A percentile compares a stretch with the other conserved stretches of the same genome.
Conservation (phyloP, 805 yeast genomes). For the Zygotorulaspora chibaensis region DNA sequence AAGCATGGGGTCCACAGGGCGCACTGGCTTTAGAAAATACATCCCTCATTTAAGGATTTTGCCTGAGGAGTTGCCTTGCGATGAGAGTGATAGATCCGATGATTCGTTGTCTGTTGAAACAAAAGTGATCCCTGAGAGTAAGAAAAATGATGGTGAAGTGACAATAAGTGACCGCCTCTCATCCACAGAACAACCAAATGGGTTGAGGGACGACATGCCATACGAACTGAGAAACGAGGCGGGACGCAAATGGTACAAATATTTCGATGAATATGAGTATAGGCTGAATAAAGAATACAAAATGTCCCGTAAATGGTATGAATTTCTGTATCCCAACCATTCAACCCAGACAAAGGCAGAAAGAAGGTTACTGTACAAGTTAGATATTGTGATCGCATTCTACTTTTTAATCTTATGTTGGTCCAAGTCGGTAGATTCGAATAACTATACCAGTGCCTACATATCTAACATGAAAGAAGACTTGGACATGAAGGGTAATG, state of each 20-base stretch:
- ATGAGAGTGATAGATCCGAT: constrained; percentile 1
- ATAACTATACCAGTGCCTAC: constrained; percentile 62
- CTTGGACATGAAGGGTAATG: constrained; percentile 57
- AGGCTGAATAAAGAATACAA: constrained; percentile 36
- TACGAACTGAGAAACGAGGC: constrained; percentile 40
- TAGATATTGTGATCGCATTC: constrained; percentile 52
- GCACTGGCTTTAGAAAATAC: constrained; percentile 9
- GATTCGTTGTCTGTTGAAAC: constrained; percentile 5
- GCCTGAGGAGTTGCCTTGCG: constrained; percentile 16
- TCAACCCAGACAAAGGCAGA: constrained; percentile 41
- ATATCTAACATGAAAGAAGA: constrained; percentile 60
- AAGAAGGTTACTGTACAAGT: constrained; percentile 44
- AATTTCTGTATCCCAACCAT: constrained; percentile 35
- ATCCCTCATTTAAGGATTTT: constrained; percentile 29
- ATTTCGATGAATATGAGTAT: constrained; percentile 51
- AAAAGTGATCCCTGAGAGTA: constrained; percentile 2
- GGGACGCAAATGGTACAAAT: constrained; percentile 43
- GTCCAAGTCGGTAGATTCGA: constrained; percentile 61
- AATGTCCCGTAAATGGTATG: constrained; percentile 33
- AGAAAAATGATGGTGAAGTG: constrained; percentile 1
- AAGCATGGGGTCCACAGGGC: background rate
- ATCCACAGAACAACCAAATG: constrained; percentile 6
- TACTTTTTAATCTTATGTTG: constrained; percentile 60
- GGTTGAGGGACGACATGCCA: constrained; percentile 31
- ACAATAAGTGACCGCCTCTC: background rate